phyloP scores from a whole-genome alignment of 2,329 filamentous ascomycete genomes.

The Stachybotrys elegans region DNA sequence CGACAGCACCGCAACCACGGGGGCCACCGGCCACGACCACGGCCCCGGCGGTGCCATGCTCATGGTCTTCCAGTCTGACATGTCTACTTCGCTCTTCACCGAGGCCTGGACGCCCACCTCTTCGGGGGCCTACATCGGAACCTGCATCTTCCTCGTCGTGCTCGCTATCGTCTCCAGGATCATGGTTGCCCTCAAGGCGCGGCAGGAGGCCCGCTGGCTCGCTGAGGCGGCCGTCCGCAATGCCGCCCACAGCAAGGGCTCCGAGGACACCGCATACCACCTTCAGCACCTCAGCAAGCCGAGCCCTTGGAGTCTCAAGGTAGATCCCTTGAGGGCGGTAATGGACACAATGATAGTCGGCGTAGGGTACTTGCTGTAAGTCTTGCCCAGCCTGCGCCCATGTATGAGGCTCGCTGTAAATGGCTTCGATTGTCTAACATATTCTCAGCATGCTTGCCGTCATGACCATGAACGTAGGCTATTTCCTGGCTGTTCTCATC shows the following conservation, averaged over 20 bases:
- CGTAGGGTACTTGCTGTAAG: constrained; percentile 82
- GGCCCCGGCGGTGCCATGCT: constrained; percentile 30
- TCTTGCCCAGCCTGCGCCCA: constrained; percentile 18
- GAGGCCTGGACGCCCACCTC: constrained; percentile 67
- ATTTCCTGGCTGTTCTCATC: constrained; percentile 73
- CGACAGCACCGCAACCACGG: constrained; percentile 12
- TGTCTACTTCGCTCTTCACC: constrained; percentile 51
- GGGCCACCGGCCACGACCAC: no score
- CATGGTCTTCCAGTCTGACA: constrained; percentile 56
- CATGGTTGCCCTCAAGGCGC: constrained; percentile 67
- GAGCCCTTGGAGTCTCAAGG: constrained; percentile 75
- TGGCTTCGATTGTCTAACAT: neutral
- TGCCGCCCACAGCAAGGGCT: constrained; percentile 69
- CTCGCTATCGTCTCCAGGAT: constrained; percentile 66
- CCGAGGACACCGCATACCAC: constrained; percentile 76
- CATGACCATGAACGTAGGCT: constrained; percentile 85
- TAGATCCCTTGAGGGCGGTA: constrained; percentile 68
- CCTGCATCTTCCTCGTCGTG: constrained; percentile 84
- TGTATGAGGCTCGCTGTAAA: neutral
- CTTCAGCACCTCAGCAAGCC: constrained; percentile 51
- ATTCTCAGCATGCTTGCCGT: constrained; percentile 80
- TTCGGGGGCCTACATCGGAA: constrained; percentile 73
- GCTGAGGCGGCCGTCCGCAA: constrained; percentile 67
- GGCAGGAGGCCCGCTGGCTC: constrained; percentile 59
- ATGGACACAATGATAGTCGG: constrained; percentile 69